Evolutionary conservation across 257 asterid genomes (phyloP), one percentile per base, ranked within the genome.

Genomic region (Knoxia roxburghii): DNA sequence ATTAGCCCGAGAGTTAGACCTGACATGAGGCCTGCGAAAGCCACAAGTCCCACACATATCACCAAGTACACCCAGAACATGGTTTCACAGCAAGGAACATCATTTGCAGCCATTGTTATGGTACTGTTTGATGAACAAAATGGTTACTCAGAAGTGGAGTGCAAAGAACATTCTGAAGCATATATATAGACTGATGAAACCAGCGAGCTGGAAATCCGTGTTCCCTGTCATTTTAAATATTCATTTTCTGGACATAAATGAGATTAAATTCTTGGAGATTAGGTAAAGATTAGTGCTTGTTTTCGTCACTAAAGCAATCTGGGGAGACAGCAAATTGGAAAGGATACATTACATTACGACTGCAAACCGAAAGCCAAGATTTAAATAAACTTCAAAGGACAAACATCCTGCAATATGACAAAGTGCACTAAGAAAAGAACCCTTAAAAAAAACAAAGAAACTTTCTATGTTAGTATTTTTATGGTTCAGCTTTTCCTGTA

Each of bases 11-110:
- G 85, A 50, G 96, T 91, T 3, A 91, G 82, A 59, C 98, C 98
- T 13, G 96, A 91, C 96, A 89, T 91, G 74, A 91, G 88, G 2
- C 98, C 98, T 29, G 98, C 96, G 56, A 91, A 91, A 26, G 84
- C 80, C 69, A 91, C 96, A 0, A 91, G 81, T 10, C 79, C 79
- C n/a, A 75, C 79, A 24, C 84, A 78, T 67, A 85, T 81, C 21
- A 82, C 63, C 53, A 91, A 56, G 68, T 91, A 85, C 33, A 87
- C 90, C 96, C 95, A 91, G 68, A 91, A 91, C 94, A 84, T 87
- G 17, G 91, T 67, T 75, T 85, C 94, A 71, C 98, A 91, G 72
- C 96, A 91, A 5, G 97, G 97, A 63, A 90, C 95, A 77, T 90
- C 97, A 65, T 90, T 88, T 33, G 97, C 97, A 26, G 97, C 97